Percentiles rank a stretch among this genome's conserved stretches.
Conservation (phyloP, 1,139 yeast species). For the Blastobotrys illinoisensis region DNA sequence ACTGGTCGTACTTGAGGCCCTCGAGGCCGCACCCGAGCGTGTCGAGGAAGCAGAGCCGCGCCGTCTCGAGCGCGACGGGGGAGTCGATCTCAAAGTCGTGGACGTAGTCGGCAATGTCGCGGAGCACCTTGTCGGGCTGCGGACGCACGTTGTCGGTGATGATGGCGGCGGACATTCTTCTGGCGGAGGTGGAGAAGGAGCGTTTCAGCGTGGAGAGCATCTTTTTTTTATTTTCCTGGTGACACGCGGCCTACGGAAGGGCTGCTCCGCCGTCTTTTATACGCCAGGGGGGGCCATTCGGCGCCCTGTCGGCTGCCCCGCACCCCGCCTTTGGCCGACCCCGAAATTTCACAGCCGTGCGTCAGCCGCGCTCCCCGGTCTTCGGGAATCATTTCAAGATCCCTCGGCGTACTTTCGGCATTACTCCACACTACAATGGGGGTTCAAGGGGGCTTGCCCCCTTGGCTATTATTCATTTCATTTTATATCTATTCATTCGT, state of each 20-base stretch:
- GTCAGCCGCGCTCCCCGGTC: neutral
- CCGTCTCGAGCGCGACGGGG: slow-evolving; percentile 46
- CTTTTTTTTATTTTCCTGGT: neutral
- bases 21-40: slow-evolving; percentile 59
- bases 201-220: slow-evolving; percentile 4
- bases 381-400: too few relatives aligned
- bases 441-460: too few relatives aligned
- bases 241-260: too few relatives aligned
- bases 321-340: neutral
- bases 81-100: slow-evolving; percentile 45
- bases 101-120: slow-evolving; percentile 47
- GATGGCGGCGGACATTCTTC: slow-evolving; percentile 25
- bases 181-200: slow-evolving; percentile 7
- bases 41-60: slow-evolving; percentile 48
- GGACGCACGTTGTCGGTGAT: slow-evolving; percentile 45
- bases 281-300: neutral
- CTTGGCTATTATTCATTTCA: too few relatives aligned
- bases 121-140: slow-evolving; percentile 43
- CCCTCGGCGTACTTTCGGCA: too few relatives aligned
- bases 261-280: neutral
- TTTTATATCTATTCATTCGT: too few relatives aligned
- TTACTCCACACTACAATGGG: neutral
- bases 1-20: slow-evolving; percentile 49
- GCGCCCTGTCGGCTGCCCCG: neutral
- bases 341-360: neutral